Evolutionary conservation across 352 stramenopile genomes (phyloP).

Genomic region (Phytophthora ramorum): DNA sequence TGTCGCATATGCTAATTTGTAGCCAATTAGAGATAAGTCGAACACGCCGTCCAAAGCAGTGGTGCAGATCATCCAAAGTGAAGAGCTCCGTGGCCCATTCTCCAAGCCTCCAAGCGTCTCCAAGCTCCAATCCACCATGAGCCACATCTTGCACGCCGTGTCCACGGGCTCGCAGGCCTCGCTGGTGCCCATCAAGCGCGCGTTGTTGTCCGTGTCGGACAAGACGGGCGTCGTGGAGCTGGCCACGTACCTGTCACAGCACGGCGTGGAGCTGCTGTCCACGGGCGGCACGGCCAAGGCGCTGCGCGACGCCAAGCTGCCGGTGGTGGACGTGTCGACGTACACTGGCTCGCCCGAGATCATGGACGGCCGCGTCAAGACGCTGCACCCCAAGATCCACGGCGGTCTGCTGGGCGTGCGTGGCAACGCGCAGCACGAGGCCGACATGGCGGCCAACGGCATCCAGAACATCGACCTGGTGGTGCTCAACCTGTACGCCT

Average conservation of each 20-base stretch:
- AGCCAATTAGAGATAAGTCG: constrained; percentile 28
- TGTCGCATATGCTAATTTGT: neutral
- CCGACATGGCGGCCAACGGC: constrained; percentile 96
- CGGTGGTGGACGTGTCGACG: constrained; percentile 97
- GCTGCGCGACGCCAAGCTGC: constrained; percentile 94
- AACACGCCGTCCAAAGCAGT: constrained; percentile 28
- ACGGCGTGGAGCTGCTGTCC: constrained; percentile 97
- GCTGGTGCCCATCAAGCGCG: constrained; percentile 94
- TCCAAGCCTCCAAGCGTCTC: constrained; percentile 19
- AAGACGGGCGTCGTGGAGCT: constrained; percentile 99
- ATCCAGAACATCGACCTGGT: constrained; percentile 99
- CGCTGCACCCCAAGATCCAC: constrained; percentile 99
- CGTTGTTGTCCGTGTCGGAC: constrained; percentile 99
- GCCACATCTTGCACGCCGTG: constrained; percentile 86
- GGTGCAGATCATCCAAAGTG: constrained; percentile 9
- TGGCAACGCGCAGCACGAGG: constrained; percentile 96
- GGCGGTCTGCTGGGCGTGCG: constrained; percentile 98
- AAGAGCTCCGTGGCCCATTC: constrained; percentile 15
- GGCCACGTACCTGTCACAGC: constrained; percentile 91
- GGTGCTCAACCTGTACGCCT: constrained; percentile 99
- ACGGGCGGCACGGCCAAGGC: constrained; percentile 98
- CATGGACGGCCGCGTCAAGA: constrained; percentile 99
- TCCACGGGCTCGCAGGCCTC: constrained; percentile 62
- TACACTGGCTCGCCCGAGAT: constrained; percentile 99
- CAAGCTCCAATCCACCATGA: constrained; percentile 47